Evolutionary conservation across 31 red algal species (phyloP), one percentile per base, ranked within the genome.

Genomic region (Odonthalia washingtoniensis): DNA sequence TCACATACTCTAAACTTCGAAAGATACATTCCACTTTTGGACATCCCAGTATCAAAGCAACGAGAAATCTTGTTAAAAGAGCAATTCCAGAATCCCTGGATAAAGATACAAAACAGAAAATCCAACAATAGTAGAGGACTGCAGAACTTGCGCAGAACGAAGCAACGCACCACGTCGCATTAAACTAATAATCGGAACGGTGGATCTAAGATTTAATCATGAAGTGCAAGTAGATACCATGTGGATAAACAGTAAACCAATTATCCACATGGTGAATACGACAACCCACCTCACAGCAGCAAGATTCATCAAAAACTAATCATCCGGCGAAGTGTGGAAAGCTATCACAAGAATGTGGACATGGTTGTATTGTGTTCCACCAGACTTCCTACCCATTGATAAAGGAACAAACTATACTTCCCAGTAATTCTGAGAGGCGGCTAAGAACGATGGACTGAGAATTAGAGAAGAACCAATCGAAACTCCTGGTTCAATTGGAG

Each of bases 181-280:
- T 69, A 87, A 87, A 45, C 21, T 76, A 12, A 70, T 32, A 21
- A 3, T 87, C 31, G 70, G 83, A 27, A 87, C 65, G 6, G 81
- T 68, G 14, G 81, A 84, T 44, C n/a, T 84, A n/a, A 60, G 63
- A 17, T 84, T 14, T 70, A 87, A 76, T 76, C 83, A 87, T 70
- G 0, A 53, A 21, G 83, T 87, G 3, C 66, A 67, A 16, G 42
- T 87, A 6, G 83, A 87, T 44, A 66, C 74, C 5, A 65, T 87
- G 70, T 77, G 45, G 26, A 38, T 87, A 12, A 45, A 77, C n/a
- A 0, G 40, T 6, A 26, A 30, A 16, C 83, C 68, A 5, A 33
- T 87, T 34, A 3, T 87, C 28, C 70, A 87, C 35, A 33, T 36
- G 9, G 83, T 87, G 5, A 46, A 77, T 64, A 70, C 57, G 45